Evolutionary conservation across 108 stramenopile species (phyloP).

Genomic region (Cyclotella distinguenda): DNA sequence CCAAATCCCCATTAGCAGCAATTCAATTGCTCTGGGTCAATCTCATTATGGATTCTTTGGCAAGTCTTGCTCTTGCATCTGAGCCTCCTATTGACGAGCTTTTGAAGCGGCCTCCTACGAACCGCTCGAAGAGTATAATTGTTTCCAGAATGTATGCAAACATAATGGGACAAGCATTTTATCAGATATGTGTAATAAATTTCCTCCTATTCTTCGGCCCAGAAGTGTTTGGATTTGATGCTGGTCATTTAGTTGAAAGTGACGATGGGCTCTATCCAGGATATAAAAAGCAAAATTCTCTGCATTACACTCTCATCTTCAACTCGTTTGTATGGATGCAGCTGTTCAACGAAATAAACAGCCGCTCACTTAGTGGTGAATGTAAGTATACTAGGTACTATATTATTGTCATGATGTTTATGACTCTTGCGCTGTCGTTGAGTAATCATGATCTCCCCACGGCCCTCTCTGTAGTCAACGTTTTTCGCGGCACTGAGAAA

Average conservation of each 20-base stretch:
- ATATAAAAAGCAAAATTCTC: slow-evolving; percentile 57
- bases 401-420: background rate
- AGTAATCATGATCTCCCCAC: background rate
- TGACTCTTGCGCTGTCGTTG: too few species aligned
- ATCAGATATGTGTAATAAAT: slow-evolving; percentile 82
- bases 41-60: slow-evolving; percentile 97
- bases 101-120: slow-evolving; percentile 76
- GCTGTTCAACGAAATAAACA: slow-evolving; percentile 96
- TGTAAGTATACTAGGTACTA: slow-evolving; percentile 38
- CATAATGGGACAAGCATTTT: slow-evolving; percentile 86
- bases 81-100: slow-evolving; percentile 88
- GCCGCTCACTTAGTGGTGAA: slow-evolving; percentile 82
- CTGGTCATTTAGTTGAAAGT: slow-evolving; percentile 57
- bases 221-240: slow-evolving; percentile 50
- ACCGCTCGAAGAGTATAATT: slow-evolving; percentile 80
- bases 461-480: slow-evolving; percentile 52
- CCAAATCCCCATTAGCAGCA: slow-evolving; percentile 90
- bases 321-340: slow-evolving; percentile 98
- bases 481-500: slow-evolving; percentile 73
- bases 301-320: slow-evolving; percentile 92
- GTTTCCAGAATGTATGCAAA: slow-evolving; percentile 88
- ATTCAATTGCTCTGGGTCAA: slow-evolving; percentile 98
- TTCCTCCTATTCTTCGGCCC: slow-evolving; percentile 71
- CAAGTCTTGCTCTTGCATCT: slow-evolving; percentile 94
- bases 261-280: slow-evolving; percentile 23